Evolutionary conservation across 148 eudicot genomes (phyloP), one percentile per base, ranked within the genome.

Genomic region (Beta vulgaris): DNA sequence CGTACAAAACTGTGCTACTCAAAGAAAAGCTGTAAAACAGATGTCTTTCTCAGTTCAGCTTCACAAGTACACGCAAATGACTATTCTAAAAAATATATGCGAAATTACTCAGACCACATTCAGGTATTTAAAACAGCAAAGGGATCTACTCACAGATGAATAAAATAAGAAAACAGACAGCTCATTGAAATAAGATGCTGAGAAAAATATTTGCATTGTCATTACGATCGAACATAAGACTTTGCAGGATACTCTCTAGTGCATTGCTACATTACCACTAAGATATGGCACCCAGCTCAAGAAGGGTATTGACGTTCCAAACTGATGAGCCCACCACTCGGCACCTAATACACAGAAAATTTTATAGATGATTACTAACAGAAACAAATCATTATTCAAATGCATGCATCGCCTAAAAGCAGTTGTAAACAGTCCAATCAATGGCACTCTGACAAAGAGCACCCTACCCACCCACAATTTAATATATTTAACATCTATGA

Each of bases 281-380:
- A 91, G 7, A 76, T 84, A 71, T 7, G 99, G 99, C 78, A 96
- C 78, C 99, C 99, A 92, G 75, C 82, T 88, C 73, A 96, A 79
- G 75, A 92, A 83, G 7, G 99, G 94, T 71, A 95, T 55, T 54
- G 92, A 88, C 82, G 80, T 77, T 71, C 97, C 99, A 75, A 92
- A 83, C 31, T 82, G 83, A 78, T 88, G 97, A 78, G 87, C 93
- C 99, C 98, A 95, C 98, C 98, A 96, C 78, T 91, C 93, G 69
- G 97, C 86, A 77, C 98, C 98, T 96, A 82, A 76, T 68, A 85
- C 68, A 55, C 73, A 73, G 18, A 73, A 73, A 63, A 68, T 14
- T 44, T 58, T n/a, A 64, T 26, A 23, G 2, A 73, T 43, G 54
- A 53, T 39, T 25, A 75, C 7, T n/a, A 40, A 78, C 44, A 51